Conservation (phyloP, 805 yeast genomes). For the Pichia ethanolica region DNA sequence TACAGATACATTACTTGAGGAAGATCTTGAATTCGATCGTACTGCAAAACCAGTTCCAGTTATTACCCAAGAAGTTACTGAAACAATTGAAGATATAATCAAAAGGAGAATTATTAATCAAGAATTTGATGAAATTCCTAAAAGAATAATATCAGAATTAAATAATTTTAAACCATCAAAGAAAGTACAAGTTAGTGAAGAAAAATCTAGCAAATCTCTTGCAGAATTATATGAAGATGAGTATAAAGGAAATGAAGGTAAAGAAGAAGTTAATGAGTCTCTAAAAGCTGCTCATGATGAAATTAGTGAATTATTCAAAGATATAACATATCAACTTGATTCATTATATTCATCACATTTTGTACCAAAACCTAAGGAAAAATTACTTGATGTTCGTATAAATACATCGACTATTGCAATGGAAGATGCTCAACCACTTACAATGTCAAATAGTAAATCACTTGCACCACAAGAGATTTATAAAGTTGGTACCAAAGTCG, state of each 20-base stretch:
- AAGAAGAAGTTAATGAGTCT: conserved; percentile 45
- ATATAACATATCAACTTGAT: conserved; percentile 67
- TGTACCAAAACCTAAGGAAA: conserved; percentile 83
- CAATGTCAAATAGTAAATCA: conserved; percentile 61
- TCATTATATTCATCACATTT: conserved; percentile 91
- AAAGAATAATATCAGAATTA: conserved; percentile 59
- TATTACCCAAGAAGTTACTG: conserved; percentile 83
- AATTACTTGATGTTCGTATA: conserved; percentile 72
- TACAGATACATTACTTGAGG: conserved; percentile 72
- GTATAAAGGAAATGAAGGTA: conserved; percentile 34
- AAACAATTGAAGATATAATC: conserved; percentile 80
- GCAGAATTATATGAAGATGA: conserved; percentile 93
- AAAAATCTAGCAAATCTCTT: conserved; percentile 77
- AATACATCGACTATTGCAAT: conserved; percentile 74
- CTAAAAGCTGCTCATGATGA: conserved; percentile 70
- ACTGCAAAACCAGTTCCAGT: conserved; percentile 95
- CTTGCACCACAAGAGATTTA: conserved; percentile 95
- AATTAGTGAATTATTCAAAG: conserved; percentile 55
- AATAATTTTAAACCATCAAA: conserved; percentile 51
- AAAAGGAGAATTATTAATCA: conserved; percentile 67
- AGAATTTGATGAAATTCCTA: conserved; percentile 80
- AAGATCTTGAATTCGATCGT: conserved; percentile 82
- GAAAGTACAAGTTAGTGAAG: conserved; percentile 65
- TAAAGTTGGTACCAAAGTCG: conserved; percentile 36
- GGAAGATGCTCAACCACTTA: conserved; percentile 96